These are phyloP conservation scores for Helianthus tuberosus DNA, from an alignment of 129 eudicot species.

Conservation along the genomic window DNA sequence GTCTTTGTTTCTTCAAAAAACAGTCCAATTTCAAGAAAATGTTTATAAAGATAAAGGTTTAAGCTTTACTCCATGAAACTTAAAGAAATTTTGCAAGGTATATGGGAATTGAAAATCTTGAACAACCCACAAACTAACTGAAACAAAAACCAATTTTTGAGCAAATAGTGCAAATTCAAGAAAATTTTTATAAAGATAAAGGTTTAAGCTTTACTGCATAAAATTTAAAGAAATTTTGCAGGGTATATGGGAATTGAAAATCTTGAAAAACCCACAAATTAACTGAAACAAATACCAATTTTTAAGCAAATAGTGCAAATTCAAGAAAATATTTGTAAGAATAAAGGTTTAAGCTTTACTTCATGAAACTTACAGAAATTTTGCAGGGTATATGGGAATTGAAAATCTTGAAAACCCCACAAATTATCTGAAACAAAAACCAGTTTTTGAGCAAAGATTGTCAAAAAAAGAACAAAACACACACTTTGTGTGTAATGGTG, in stretches of 20 bases:
- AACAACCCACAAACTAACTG: slow-evolving; percentile 26
- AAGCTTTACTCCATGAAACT: neutral
- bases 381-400: neutral
- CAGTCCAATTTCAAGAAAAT: neutral
- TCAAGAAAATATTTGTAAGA: neutral
- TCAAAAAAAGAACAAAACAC: neutral
- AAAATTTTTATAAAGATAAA: neutral
- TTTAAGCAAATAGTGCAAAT: neutral
- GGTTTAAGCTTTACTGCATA: neutral
- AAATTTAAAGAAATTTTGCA: neutral
- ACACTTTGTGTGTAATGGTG: slow-evolving; percentile 20
- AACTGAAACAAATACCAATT: neutral
- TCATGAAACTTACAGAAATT: neutral
- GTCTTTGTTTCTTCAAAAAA: slow-evolving; percentile 19
- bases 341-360: neutral
- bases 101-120: slow-evolving; percentile 9
- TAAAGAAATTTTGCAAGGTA: neutral
- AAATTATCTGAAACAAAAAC: slow-evolving; percentile 6
- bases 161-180: neutral
- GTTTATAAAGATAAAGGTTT: too few species aligned
- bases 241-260: neutral
- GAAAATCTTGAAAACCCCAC: slow-evolving; percentile 32
- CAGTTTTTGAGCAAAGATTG: neutral
- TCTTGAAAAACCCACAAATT: slow-evolving; percentile 32
- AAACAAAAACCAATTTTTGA: neutral